A percentile compares a stretch with the other conserved stretches of the same genome.
Evolutionary conservation across 495 filamentous ascomycete species (phyloP).

Genomic region (Aspergillus panamensis): DNA sequence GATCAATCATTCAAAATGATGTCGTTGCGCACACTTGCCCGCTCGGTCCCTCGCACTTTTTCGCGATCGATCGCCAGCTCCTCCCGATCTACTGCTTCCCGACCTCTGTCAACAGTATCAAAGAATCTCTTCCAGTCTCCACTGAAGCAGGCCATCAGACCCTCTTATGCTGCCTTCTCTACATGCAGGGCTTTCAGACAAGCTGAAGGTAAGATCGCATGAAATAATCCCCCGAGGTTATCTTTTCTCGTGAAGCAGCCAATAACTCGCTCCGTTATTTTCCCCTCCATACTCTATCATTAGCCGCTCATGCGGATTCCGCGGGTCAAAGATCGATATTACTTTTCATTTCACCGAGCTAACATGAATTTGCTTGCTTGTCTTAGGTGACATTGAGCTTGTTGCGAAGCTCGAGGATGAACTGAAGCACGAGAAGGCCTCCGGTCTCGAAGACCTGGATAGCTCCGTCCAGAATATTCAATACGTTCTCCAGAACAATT

Average conservation of each 20-base stretch:
- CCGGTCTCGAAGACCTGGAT: constrained; percentile 36
- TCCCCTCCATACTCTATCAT: not conserved
- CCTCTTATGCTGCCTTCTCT: constrained; percentile 68
- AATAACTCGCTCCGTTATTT: not conserved
- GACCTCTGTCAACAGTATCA: constrained; percentile 46
- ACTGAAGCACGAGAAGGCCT: constrained; percentile 45
- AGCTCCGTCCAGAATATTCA: constrained; percentile 67
- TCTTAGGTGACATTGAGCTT: constrained; percentile 45
- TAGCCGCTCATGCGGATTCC: not conserved
- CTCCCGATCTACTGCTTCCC: constrained; percentile 40
- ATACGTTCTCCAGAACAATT: constrained; percentile 77
- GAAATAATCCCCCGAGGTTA: not conserved
- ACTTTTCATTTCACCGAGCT: not conserved
- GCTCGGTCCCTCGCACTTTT: constrained; percentile 66
- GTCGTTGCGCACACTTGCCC: constrained; percentile 67
- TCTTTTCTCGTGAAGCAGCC: not conserved
- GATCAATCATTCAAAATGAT: constrained; percentile 57
- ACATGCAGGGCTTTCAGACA: constrained; percentile 58
- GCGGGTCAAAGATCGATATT: not conserved
- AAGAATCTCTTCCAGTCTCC: constrained; percentile 47
- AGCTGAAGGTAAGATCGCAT: constrained; percentile 51
- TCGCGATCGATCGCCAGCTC: constrained; percentile 56
- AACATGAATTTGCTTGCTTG: not conserved
- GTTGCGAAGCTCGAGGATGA: constrained; percentile 48
- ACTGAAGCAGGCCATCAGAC: constrained; percentile 49